phyloP scores from a whole-genome alignment of 306 rosid species.

The Inga laurina region DNA sequence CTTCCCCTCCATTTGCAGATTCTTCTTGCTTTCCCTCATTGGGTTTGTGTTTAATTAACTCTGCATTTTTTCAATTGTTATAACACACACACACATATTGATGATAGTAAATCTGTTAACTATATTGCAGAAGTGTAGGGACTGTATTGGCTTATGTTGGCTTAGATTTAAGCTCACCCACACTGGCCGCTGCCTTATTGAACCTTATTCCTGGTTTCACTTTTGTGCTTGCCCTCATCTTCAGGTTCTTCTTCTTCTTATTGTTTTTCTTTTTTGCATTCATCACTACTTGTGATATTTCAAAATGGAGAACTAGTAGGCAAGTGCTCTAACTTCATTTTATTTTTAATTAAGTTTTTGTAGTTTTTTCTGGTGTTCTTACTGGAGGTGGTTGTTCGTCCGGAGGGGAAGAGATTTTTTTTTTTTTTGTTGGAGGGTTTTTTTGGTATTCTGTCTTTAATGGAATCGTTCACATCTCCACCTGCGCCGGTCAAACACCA shows the following conservation, averaged over 20 bases:
- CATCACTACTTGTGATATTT: neutral
- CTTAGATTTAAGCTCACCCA: conserved; percentile 53
- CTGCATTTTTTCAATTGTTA: neutral
- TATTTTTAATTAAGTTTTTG: no score
- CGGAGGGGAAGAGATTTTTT: no score
- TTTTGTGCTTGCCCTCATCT: conserved; percentile 50
- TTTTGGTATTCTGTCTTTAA: no score
- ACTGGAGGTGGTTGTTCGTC: no score
- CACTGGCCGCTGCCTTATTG: conserved; percentile 49
- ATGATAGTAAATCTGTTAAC: neutral
- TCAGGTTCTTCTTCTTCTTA: conserved; percentile 36
- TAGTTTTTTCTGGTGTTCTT: no score
- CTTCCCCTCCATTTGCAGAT: conserved; percentile 32
- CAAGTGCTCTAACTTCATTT: no score
- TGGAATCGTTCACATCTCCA: no score
- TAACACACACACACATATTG: neutral
- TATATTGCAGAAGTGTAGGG: conserved; percentile 33
- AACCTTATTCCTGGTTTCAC: conserved; percentile 62
- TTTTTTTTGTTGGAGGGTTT: no score
- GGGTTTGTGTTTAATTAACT: conserved; percentile 23
- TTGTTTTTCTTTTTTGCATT: no score
- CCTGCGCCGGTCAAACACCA: no score
- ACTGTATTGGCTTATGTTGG: conserved; percentile 43
- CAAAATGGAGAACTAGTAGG: neutral
- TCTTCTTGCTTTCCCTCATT: conserved; percentile 36